Evolutionary conservation across 352 stramenopile genomes (phyloP).

Genomic region (Phytopythium helicoides): DNA sequence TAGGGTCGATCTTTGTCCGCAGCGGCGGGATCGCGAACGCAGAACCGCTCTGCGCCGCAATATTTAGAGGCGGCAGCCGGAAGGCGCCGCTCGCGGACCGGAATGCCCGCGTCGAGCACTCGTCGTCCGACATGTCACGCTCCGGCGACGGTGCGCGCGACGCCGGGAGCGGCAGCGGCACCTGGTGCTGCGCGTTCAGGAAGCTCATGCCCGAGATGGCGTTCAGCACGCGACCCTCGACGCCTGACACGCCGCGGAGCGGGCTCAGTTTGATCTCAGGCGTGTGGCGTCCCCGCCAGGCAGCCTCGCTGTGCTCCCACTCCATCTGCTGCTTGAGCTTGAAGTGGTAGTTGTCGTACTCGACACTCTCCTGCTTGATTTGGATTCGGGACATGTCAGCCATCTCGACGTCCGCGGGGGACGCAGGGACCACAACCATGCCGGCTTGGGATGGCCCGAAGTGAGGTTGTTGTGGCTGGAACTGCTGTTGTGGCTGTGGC

Average conservation of each 20-base stretch:
- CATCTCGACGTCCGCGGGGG: conserved; percentile 33
- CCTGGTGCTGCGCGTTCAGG: conserved; percentile 49
- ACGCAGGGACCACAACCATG: conserved; percentile 2
- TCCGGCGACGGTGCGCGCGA: conserved; percentile 18
- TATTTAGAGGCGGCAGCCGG: conserved; percentile 59
- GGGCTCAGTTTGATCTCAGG: conserved; percentile 64
- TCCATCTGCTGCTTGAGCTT: conserved; percentile 38
- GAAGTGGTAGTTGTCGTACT: conserved; percentile 23
- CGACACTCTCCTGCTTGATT: conserved; percentile 28
- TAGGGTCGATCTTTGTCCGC: conserved; percentile 76
- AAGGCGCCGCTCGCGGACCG: conserved; percentile 17
- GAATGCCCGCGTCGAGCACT: not conserved
- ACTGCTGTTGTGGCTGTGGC: not conserved
- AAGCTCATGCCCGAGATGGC: conserved; percentile 47
- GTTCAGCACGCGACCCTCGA: conserved; percentile 35
- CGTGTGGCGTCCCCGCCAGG: conserved; percentile 20
- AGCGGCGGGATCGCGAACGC: conserved; percentile 69
- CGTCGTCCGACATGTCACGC: conserved; percentile 19
- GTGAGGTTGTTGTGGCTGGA: not conserved
- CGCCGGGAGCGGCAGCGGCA: conserved; percentile 19
- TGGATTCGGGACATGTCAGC: conserved; percentile 32
- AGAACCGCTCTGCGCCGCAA: conserved; percentile 28
- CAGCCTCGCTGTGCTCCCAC: conserved; percentile 10
- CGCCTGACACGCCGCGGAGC: conserved; percentile 29
- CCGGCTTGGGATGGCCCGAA: not conserved